Percentiles rank a stretch among this genome's conserved stretches.
Evolutionary conservation across 2,329 filamentous ascomycete species (phyloP).

Genomic region (Talaromyces piceae): DNA sequence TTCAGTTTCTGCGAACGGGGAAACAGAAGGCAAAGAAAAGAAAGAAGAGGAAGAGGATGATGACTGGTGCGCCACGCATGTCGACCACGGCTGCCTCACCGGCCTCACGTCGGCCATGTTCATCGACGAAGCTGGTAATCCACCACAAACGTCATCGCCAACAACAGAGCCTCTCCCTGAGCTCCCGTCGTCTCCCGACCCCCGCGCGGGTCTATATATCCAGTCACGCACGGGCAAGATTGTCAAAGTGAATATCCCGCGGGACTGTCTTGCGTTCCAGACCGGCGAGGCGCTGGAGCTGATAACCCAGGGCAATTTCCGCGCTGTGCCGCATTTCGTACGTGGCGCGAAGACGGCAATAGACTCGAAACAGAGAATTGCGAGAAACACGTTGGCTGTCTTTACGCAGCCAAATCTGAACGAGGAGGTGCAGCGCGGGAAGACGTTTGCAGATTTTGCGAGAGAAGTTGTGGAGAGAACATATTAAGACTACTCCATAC

Average conservation of each 20-base stretch:
- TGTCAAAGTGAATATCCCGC: slow-evolving; percentile 86
- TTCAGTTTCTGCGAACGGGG: background rate
- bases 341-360: slow-evolving; percentile 59
- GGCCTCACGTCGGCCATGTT: slow-evolving; percentile 95
- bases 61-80: slow-evolving; percentile 75
- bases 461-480: slow-evolving; percentile 74
- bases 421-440: slow-evolving; percentile 60
- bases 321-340: slow-evolving; percentile 94
- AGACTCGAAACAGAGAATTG: slow-evolving; percentile 48
- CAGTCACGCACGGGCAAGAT: slow-evolving; percentile 72
- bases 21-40: background rate
- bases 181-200: slow-evolving; percentile 68
- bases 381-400: slow-evolving; percentile 84
- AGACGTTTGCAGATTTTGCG: slow-evolving; percentile 66
- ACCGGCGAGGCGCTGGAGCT: slow-evolving; percentile 86
- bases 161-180: slow-evolving; percentile 52
- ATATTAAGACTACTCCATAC: too few species aligned
- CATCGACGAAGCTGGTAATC: slow-evolving; percentile 61
- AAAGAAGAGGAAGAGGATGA: slow-evolving; percentile 54
- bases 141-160: slow-evolving; percentile 18
- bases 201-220: slow-evolving; percentile 86
- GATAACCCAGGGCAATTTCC: slow-evolving; percentile 86
- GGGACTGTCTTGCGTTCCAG: slow-evolving; percentile 90
- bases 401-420: slow-evolving; percentile 95
- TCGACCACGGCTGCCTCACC: slow-evolving; percentile 90